Evolutionary conservation across 2,329 filamentous ascomycete species (phyloP), one percentile per base, ranked within the genome.

Genomic region (Claviceps pazoutovae): DNA sequence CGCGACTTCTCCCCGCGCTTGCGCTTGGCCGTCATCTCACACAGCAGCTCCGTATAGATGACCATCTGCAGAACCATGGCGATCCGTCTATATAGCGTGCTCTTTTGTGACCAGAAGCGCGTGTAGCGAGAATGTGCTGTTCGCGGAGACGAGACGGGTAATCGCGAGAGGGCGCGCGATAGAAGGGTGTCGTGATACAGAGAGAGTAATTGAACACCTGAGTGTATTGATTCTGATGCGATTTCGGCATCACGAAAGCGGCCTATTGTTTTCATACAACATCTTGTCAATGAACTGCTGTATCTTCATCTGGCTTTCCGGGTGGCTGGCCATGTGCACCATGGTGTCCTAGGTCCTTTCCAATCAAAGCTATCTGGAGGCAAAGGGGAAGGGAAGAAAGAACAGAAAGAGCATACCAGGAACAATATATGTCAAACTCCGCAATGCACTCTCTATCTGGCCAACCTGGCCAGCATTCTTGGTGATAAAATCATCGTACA

Each of bases 21-120:
- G 48, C 91, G 79, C 68, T 95, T 94, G 30, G 90, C 90, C 30
- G 86, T 80, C 93, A 98, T 98, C 66, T 98, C 93, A 78, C 91
- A 93, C n/a, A 98, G 71, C 34, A 98, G 74, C 69, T 98, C 88
- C 0, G 90, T 95, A 64, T 97, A 97, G 59, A 93, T 86, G 26
- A 96, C 86, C 70, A 95, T 85, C 64, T 95, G 88, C 48, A 98
- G 72, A 4, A 89, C 73, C 57, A 90, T 76, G 42, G 91, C 90
- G 51, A 94, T 80, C 54, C 86, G 80, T 54, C 84, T 80, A 67
- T 98, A 98, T 9, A 88, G 74, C 4, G 76, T 73, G 60, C 75
- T 81, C 59, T 76, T 77, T 51, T 74, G 67, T 6, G 78, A 73
- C 82, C 82, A 86, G 66, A 80, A 82, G 52, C 76, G 75, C 11